Percentiles rank a stretch among this genome's conserved stretches.
Evolutionary conservation across 805 yeast genomes (phyloP).

Genomic region (Candida sakaeoensis): DNA sequence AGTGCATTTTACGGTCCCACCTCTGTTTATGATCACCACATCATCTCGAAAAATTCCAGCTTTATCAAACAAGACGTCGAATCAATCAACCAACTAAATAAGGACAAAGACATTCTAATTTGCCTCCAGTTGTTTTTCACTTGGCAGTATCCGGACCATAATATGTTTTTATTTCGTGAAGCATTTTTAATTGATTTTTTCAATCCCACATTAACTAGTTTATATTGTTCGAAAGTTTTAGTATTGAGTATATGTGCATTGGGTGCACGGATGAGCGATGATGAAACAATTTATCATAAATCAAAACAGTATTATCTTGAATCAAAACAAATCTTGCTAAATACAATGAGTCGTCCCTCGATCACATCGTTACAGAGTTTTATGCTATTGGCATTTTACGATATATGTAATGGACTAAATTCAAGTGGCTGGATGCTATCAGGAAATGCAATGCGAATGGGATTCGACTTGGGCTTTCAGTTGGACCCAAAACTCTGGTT

Average conservation of each 20-base stretch:
- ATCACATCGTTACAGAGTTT: slow-evolving; percentile 58
- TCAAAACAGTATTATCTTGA: slow-evolving; percentile 45
- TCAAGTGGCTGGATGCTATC: slow-evolving; percentile 61
- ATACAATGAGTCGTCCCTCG: slow-evolving; percentile 41
- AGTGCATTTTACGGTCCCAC: slow-evolving; percentile 44
- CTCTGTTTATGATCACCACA: slow-evolving; percentile 37
- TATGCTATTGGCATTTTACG: slow-evolving; percentile 57
- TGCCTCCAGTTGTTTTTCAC: slow-evolving; percentile 47
- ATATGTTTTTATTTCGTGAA: slow-evolving; percentile 60
- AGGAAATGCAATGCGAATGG: slow-evolving; percentile 62
- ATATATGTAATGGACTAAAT: slow-evolving; percentile 56
- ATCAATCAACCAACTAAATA: slow-evolving; percentile 26
- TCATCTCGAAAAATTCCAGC: slow-evolving; percentile 17
- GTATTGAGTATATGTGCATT: slow-evolving; percentile 56
- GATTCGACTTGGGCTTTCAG: slow-evolving; percentile 63
- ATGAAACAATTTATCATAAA: slow-evolving; percentile 36
- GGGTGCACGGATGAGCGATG: slow-evolving; percentile 50
- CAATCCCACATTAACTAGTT: slow-evolving; percentile 47
- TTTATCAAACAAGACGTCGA: slow-evolving; percentile 11
- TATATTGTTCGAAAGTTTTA: slow-evolving; percentile 54
- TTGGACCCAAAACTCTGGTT: slow-evolving; percentile 60
- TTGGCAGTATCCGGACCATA: slow-evolving; percentile 66
- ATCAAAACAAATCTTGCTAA: slow-evolving; percentile 42
- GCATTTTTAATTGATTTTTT: slow-evolving; percentile 59
- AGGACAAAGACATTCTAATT: slow-evolving; percentile 31